Percentiles rank a stretch among this genome's conserved stretches.
These are phyloP conservation scores for Nannochloris sp. DNA, from an alignment of 139 green algal species.

Conservation along the genomic window DNA sequence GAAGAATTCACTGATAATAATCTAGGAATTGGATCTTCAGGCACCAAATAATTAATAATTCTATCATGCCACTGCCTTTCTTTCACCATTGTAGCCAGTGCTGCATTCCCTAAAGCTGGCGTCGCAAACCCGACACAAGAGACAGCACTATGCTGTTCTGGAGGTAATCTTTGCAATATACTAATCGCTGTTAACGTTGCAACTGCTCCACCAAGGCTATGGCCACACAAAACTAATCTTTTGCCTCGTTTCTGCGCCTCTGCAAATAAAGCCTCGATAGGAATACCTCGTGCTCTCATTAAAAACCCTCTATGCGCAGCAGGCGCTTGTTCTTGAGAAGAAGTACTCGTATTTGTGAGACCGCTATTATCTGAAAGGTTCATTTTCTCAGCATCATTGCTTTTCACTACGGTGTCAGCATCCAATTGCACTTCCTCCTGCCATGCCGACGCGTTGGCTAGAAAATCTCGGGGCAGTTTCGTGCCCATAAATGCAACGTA, in stretches of 20 bases:
- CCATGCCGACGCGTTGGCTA: not conserved
- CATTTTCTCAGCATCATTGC: not conserved
- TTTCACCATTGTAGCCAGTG: slow-evolving; percentile 51
- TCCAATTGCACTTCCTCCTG: slow-evolving; percentile 23
- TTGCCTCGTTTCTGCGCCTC: slow-evolving; percentile 18
- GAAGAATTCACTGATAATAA: not conserved
- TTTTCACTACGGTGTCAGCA: not conserved
- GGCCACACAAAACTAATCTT: slow-evolving; percentile 31
- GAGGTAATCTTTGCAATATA: slow-evolving; percentile 44
- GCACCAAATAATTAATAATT: slow-evolving; percentile 57
- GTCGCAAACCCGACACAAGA: slow-evolving; percentile 60
- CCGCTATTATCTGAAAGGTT: too few species aligned
- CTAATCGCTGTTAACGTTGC: slow-evolving; percentile 58
- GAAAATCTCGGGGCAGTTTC: slow-evolving; percentile 13
- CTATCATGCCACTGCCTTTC: slow-evolving; percentile 37
- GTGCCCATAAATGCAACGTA: slow-evolving; percentile 35
- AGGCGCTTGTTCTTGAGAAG: not conserved
- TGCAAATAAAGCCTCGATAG: slow-evolving; percentile 16
- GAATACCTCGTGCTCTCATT: slow-evolving; percentile 8
- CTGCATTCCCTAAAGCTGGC: slow-evolving; percentile 61
- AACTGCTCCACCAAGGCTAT: slow-evolving; percentile 66
- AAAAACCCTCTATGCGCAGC: slow-evolving; percentile 32
- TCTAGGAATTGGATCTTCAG: slow-evolving; percentile 23
- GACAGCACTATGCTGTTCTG: slow-evolving; percentile 17
- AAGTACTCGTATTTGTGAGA: not conserved